Base-by-base conservation (phyloP, 306 rosid genomes). In the Pterocarpus macrocarpus region DNA sequence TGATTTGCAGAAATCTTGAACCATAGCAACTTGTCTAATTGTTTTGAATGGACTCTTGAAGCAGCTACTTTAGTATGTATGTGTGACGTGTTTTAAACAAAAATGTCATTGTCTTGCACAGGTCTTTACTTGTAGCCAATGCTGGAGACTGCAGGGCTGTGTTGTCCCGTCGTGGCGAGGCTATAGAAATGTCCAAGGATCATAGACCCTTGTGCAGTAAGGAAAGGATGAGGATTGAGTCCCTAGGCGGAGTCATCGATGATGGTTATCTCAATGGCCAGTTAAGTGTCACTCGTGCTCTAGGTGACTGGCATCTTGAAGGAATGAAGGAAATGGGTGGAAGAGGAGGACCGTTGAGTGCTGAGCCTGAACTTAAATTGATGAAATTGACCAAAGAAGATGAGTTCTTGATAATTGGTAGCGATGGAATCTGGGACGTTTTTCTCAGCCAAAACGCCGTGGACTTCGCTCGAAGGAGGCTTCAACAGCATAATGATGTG, bases 81-180 rank as follows among this genome's bases (percentile, higher is more conserved):
- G 28, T 22, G 28, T 22, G 28, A 22, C 28, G 28, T 22, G 28
- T 22, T 22, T 22, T 22, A 22, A 22, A 22, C 28, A 39, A 6
- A 39, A 0, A 0, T 13, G 3, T 50, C 16, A 6, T 58, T 69
- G 32, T 80, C 56, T 75, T 83, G 65, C 35, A 58, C 85, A 95
- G 99, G 83, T 92, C 99, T 65, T 87, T 96, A 80, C 94, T 96
- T 2, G 98, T 96, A 55, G 99, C 99, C 67, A 96, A 96, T 78
- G 99, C 97, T 0, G 99, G 99, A 36, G 99, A 96, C 79, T 96
- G 99, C 69, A 87, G 99, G 8, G 99, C 98, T 16, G 91, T 96
- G 36, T 56, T 96, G 85, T 96, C 97, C n/a, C 89, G 92, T 11
- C 9, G 63, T 4, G 99, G 97, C 55, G 70, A 9, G 53, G 97